Conservation (phyloP, 169 alveolate species). For the Eimeria acervulina region DNA sequence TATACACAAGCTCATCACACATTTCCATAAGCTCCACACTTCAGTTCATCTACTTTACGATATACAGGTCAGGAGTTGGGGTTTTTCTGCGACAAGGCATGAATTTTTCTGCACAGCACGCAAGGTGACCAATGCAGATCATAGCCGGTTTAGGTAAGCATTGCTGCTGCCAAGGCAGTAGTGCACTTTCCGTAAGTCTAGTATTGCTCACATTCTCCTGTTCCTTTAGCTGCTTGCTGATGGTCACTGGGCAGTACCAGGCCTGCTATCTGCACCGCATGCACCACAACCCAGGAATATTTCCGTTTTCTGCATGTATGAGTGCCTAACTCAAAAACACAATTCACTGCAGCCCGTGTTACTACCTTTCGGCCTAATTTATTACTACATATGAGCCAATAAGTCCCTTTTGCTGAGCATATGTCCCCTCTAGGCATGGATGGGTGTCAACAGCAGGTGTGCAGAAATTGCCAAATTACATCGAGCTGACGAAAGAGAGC, state of each 20-base stretch:
- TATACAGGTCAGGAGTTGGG: background rate
- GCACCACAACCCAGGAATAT: background rate
- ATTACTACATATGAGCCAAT: background rate
- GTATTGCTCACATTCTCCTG: conserved; percentile 2
- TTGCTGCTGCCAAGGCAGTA: background rate
- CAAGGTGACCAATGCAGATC: background rate
- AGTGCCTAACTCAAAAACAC: background rate
- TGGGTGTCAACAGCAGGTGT: background rate
- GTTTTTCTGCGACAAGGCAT: background rate
- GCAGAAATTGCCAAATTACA: background rate
- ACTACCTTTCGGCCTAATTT: background rate
- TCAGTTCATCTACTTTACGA: background rate
- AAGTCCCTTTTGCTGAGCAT: background rate
- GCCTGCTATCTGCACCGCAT: conserved; percentile 55
- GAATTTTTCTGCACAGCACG: background rate
- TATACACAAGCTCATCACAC: background rate
- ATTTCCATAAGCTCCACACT: background rate
- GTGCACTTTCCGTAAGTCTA: background rate
- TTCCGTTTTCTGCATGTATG: background rate
- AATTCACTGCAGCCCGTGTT: background rate
- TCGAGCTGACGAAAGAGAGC: background rate
- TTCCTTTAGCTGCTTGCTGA: background rate
- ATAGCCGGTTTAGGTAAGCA: background rate
- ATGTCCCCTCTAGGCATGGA: background rate
- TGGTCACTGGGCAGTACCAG: conserved; percentile 41